Base-by-base conservation (phyloP, 805 yeast species). In the Suhomyces pyralidae region DNA sequence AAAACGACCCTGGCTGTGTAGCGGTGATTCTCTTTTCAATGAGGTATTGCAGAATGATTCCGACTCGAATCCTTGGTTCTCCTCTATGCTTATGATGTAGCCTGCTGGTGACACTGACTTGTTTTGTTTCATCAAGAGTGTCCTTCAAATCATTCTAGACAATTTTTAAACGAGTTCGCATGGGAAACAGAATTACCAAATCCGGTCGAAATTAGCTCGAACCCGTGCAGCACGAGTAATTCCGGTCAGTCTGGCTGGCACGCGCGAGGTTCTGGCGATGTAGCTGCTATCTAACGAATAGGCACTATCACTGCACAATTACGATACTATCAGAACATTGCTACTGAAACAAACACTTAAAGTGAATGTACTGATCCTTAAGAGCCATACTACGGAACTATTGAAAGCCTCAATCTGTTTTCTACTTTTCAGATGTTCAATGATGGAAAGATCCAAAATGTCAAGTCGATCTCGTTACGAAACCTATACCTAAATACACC, bases 391-490 rank as follows among this genome's bases (percentile, higher is more conserved):
- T n/a, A n/a, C n/a, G n/a, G n/a, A n/a, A n/a, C n/a, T n/a, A n/a
- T n/a, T n/a, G n/a, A n/a, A n/a, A n/a, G n/a, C n/a, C n/a, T n/a
- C n/a, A n/a, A n/a, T n/a, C n/a, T n/a, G n/a, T n/a, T n/a, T n/a
- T n/a, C 40, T 17, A 36, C 40, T 15, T 17, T 38, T 38, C 42
- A 42, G 40, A 30, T 49, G 45, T 44, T 45, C 47, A 55, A 48
- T 50, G 59, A 52, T 38, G 48, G 46, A n/a, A 59, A 55, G 49
- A 36, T 60, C 47, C 53, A 55, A 45, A 54, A 52, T 36, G 36
- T 61, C 24, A 52, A 46, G 40, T 45, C 56, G 28, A 51, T 61
- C 12, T 57, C 58, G 30, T 50, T 61, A 32, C 56, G 64, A 44
- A 60, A 60, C 46, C 48, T 61, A 49, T 52, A 49, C 32, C 44